Evolutionary conservation across 2,329 filamentous ascomycete species (phyloP).

Genomic region (Colletotrichum falcatum): DNA sequence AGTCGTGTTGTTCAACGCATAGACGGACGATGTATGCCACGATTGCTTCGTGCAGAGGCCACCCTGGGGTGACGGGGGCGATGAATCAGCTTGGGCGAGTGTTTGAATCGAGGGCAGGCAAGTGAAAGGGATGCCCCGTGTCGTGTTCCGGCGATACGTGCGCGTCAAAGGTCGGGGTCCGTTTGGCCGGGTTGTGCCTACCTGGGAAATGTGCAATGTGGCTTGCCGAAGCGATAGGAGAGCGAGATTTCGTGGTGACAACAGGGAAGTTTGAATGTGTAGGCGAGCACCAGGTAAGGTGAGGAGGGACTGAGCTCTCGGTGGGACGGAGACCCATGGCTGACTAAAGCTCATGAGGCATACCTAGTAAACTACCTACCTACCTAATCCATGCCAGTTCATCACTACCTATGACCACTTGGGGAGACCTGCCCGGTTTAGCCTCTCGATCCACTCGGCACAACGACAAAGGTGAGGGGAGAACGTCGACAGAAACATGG

Average conservation of each 20-base stretch:
- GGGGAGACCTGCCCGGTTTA: slow-evolving; percentile 11
- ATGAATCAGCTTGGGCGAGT: slow-evolving; percentile 2
- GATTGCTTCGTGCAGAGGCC: not conserved
- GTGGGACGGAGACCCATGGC: not conserved
- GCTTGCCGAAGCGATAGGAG: slow-evolving; percentile 23
- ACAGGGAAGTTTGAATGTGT: slow-evolving; percentile 11
- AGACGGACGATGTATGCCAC: not conserved
- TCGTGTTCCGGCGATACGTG: slow-evolving; percentile 32
- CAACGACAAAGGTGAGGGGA: not conserved
- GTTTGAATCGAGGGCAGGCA: not conserved
- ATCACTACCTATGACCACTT: slow-evolving; percentile 28
- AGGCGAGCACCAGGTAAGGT: slow-evolving; percentile 17
- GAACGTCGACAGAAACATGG: not conserved
- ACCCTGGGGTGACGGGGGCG: slow-evolving; percentile 1
- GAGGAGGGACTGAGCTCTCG: not conserved
- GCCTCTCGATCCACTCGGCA: slow-evolving; percentile 11
- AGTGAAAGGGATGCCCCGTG: slow-evolving; percentile 1
- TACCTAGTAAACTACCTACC: too few relatives aligned
- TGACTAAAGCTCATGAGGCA: not conserved
- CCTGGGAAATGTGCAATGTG: slow-evolving; percentile 2
- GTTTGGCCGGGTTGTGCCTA: slow-evolving; percentile 29
- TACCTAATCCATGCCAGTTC: slow-evolving; percentile 4
- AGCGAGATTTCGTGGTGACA: not conserved
- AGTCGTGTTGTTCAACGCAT: slow-evolving; percentile 16
- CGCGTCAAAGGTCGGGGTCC: slow-evolving; percentile 29